Evolutionary conservation across 306 rosid genomes (phyloP).

Genomic region (Phaseolus lunatus): DNA sequence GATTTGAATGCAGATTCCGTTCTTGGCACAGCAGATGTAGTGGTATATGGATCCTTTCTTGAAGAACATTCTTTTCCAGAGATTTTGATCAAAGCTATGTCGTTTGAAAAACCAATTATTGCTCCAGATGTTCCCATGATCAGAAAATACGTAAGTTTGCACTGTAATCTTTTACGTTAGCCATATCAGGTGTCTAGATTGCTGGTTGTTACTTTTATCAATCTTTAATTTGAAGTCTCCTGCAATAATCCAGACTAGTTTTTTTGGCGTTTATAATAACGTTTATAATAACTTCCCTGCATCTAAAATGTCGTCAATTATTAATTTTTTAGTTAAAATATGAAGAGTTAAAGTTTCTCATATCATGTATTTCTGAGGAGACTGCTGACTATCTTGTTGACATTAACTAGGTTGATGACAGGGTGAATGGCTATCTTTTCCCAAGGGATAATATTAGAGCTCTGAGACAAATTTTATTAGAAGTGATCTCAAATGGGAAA

Average conservation of each 20-base stretch:
- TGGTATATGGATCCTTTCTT: slow-evolving; percentile 85
- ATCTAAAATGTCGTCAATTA: background rate
- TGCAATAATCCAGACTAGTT: slow-evolving; percentile 20
- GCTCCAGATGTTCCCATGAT: slow-evolving; percentile 86
- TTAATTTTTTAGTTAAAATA: background rate
- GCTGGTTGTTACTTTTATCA: slow-evolving; percentile 4
- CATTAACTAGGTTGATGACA: slow-evolving; percentile 77
- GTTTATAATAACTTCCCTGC: background rate
- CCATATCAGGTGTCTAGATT: slow-evolving; percentile 35
- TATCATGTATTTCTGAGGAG: slow-evolving; percentile 27
- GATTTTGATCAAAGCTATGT: slow-evolving; percentile 85
- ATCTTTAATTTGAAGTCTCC: slow-evolving; percentile 24
- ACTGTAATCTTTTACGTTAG: slow-evolving; percentile 32
- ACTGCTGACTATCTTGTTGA: slow-evolving; percentile 53
- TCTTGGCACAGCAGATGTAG: slow-evolving; percentile 68
- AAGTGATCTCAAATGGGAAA: slow-evolving; percentile 72
- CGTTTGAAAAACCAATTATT: slow-evolving; percentile 86
- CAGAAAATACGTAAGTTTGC: slow-evolving; percentile 74
- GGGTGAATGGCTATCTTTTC: slow-evolving; percentile 89
- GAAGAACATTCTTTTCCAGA: slow-evolving; percentile 89
- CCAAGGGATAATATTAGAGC: slow-evolving; percentile 69
- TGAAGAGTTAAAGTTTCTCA: slow-evolving; percentile 20
- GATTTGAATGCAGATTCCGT: slow-evolving; percentile 67
- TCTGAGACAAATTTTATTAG: slow-evolving; percentile 66
- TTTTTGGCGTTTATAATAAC: slow-evolving; percentile 23